Evolutionary conservation across 768 basidiomycete species (phyloP).

Genomic region (Pleurotus sapidus): DNA sequence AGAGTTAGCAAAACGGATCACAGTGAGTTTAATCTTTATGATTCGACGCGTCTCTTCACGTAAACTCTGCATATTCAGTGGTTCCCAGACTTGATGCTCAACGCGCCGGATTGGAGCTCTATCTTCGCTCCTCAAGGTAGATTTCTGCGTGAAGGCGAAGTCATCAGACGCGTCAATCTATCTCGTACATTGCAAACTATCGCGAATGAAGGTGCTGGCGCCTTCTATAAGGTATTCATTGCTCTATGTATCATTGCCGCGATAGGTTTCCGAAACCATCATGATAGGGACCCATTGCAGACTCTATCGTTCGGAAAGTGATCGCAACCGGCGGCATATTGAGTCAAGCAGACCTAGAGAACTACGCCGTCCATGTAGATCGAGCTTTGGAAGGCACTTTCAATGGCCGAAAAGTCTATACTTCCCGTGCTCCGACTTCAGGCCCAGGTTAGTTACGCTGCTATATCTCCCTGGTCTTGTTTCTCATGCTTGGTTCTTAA

Average conservation of each 20-base stretch:
- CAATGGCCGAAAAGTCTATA: conserved; percentile 76
- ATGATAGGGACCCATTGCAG: conserved; percentile 73
- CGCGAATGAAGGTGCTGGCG: conserved; percentile 72
- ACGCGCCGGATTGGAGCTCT: conserved; percentile 70
- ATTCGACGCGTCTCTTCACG: background rate
- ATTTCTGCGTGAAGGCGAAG: conserved; percentile 72
- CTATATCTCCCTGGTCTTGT: background rate
- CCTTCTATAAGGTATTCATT: conserved; percentile 70
- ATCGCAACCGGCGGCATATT: conserved; percentile 75
- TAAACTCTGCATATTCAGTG: conserved; percentile 23
- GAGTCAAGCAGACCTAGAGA: conserved; percentile 66
- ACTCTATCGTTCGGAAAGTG: conserved; percentile 72
- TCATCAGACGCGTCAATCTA: conserved; percentile 68
- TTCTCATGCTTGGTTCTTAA: conserved; percentile 11
- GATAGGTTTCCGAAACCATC: no score
- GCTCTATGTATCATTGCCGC: background rate
- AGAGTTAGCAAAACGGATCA: conserved; percentile 74
- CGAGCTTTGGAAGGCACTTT: conserved; percentile 80
- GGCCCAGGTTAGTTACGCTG: conserved; percentile 53
- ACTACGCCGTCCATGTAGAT: conserved; percentile 65
- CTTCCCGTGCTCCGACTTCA: conserved; percentile 79
- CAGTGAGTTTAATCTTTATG: conserved; percentile 36
- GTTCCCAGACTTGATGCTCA: conserved; percentile 56
- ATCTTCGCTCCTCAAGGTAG: conserved; percentile 79
- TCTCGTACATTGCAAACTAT: conserved; percentile 74